Evolutionary conservation across 2,329 filamentous ascomycete genomes (phyloP).

Genomic region (Annulohypoxylon truncatum): DNA sequence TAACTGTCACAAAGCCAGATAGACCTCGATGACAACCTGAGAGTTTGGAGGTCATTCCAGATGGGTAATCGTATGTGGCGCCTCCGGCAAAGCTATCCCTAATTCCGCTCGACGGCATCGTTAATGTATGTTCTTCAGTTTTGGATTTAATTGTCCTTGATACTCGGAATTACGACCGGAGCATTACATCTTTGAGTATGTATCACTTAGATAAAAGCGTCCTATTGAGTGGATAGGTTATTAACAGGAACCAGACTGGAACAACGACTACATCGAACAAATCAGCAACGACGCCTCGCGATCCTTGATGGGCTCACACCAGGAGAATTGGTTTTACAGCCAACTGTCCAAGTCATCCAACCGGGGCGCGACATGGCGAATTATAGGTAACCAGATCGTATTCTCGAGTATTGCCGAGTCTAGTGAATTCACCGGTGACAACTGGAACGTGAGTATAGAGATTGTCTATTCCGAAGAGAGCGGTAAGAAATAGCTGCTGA

Average conservation of each 20-base stretch:
- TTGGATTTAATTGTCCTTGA: slow-evolving; percentile 76
- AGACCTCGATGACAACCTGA: slow-evolving; percentile 75
- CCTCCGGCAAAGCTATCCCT: neutral
- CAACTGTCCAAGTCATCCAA: slow-evolving; percentile 67
- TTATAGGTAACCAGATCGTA: slow-evolving; percentile 77
- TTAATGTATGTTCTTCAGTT: slow-evolving; percentile 11
- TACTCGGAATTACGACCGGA: slow-evolving; percentile 75
- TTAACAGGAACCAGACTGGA: slow-evolving; percentile 61
- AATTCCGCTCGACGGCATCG: neutral
- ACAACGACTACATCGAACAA: slow-evolving; percentile 69
- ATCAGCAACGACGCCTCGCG: slow-evolving; percentile 75
- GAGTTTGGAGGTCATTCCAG: slow-evolving; percentile 75
- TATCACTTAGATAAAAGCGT: neutral
- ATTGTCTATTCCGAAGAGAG: slow-evolving; percentile 1
- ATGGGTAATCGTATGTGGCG: slow-evolving; percentile 72
- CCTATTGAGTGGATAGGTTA: neutral
- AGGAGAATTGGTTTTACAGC: slow-evolving; percentile 81
- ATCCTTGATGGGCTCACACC: slow-evolving; percentile 75
- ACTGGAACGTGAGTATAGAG: slow-evolving; percentile 51
- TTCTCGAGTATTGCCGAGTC: slow-evolving; percentile 65
- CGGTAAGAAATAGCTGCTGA: neutral
- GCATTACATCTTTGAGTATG: slow-evolving; percentile 63
- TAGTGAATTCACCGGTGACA: slow-evolving; percentile 49
- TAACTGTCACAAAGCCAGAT: slow-evolving; percentile 60
- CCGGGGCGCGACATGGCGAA: slow-evolving; percentile 75